Evolutionary conservation across 1,284 basidiomycete species (phyloP), one percentile per base, ranked within the genome.

Genomic region (Leccinum subrobustum): DNA sequence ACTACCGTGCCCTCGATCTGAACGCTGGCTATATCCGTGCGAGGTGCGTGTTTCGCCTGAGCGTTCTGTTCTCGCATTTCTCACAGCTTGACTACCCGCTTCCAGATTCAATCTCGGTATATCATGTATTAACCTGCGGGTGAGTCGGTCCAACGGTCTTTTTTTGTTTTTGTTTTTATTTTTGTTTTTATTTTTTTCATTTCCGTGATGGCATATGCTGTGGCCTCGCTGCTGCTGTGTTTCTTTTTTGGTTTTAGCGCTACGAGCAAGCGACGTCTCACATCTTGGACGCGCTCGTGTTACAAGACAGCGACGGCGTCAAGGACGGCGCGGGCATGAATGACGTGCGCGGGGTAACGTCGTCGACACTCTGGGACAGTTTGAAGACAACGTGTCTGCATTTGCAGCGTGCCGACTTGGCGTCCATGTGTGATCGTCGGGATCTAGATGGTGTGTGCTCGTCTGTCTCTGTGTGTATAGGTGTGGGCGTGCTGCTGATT

Each of bases 11-110:
- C 2, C 81, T 99, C 42, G 89, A 93, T 64, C 80, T 98, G 59
- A 95, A 97, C 70, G 96, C 96, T 4, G 85, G 86, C 39, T 99
- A 98, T 74, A 95, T 98, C 58, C 89, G 97, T 62, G 95, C 95
- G 8, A 84, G 92, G 89, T 88, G 53, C n/a, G 61, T 60, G 51
- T 29, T 51, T 48, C 56, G 29, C 27, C 27, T 55, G 27, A 11
- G 6, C 52, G n/a, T n/a, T 11, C 14, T 25, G 3, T 29, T 51
- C 51, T 52, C 51, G 51, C 51, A 18, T 3, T 54, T 4, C 48
- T 50, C 48, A 50, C 51, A 31, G n/a, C 29, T 52, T 52, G 25
- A n/a, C 27, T 52, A 18, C 11, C 14, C 51, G 16, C 16, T 51
- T 20, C 9, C 58, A 92, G 93, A 64, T 96, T 92, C 76, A 96